Evolutionary conservation across 129 eudicot genomes (phyloP), one percentile per base, ranked within the genome.

Genomic region (Saposhnikovia divaricata): DNA sequence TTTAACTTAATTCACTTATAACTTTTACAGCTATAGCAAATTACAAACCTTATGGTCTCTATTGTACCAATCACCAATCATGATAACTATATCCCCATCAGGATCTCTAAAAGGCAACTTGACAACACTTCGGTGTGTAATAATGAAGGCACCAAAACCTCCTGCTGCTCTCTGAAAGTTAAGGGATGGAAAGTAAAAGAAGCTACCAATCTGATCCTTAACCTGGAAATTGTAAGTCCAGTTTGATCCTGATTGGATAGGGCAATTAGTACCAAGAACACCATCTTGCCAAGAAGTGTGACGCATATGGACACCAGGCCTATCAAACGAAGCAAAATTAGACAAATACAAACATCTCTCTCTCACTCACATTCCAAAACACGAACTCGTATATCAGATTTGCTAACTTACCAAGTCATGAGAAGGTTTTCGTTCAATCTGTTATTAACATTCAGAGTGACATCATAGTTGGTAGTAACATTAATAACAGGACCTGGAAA

Each of bases 401-500:
- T 1, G 44, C 69, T 44, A 45, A 73, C 83, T 38, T 87, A 91
- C 97, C 96, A 94, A 73, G 96, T 89, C 25, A 94, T 74, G 57
- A 94, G 93, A 69, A 90, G 90, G 76, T 90, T 79, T 82, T 92
- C 97, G 47, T 94, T 92, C 81, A 91, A 82, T 65, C 89, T 79
- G 89, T 94, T 94, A 83, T 79, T 85, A 75, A 94, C 96, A 80
- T 92, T 88, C 43, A 94, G 88, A 7, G 86, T 90, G 23, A 94
- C 92, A 76, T 90, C 87, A 87, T 88, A 80, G 81, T 94, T 94
- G 9, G 98, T 94, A 4, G 96, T 91, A 57, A 92, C 93, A 72
- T 90, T 89, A 28, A 94, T 83, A 43, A 82, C 77, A 31, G 97
- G 93, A 2, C 98, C 97, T 14, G 98, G 98, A 78, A 94, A 90